Conservation (phyloP, 1,284 basidiomycete species). For the Apiotrichum sp. region DNA sequence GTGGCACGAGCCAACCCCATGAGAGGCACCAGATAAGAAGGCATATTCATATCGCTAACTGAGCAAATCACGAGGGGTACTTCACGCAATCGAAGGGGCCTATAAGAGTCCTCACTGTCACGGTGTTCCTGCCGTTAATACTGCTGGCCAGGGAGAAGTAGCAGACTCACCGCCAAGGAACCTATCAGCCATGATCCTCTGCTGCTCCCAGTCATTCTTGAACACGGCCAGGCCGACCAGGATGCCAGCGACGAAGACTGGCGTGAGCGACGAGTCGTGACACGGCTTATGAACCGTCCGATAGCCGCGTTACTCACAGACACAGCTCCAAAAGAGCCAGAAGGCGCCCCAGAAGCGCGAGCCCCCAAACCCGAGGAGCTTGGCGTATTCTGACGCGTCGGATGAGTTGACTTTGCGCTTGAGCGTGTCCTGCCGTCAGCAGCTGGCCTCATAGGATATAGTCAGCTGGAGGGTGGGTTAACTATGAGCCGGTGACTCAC, state of each 20-base stretch:
- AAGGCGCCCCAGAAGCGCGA: slow-evolving; percentile 62
- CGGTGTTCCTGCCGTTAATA: not conserved
- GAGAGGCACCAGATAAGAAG: too few relatives aligned
- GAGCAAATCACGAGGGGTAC: too few relatives aligned
- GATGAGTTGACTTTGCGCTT: slow-evolving; percentile 83
- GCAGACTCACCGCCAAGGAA: slow-evolving; percentile 34
- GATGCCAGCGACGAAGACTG: slow-evolving; percentile 70
- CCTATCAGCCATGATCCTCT: slow-evolving; percentile 30
- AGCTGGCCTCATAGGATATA: too few relatives aligned
- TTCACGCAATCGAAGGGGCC: too few relatives aligned
- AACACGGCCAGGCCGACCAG: slow-evolving; percentile 79
- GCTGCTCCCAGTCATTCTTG: slow-evolving; percentile 55
- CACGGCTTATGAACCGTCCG: not conserved
- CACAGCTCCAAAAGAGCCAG: slow-evolving; percentile 75
- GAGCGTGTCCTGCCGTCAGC: slow-evolving; percentile 60
- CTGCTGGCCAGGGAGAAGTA: too few relatives aligned
- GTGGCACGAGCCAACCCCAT: too few relatives aligned
- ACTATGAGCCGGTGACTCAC: slow-evolving; percentile 14
- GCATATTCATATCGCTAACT: too few relatives aligned
- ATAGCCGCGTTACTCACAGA: slow-evolving; percentile 48
- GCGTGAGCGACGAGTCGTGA: not conserved
- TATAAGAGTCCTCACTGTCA: not conserved
- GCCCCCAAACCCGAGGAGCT: slow-evolving; percentile 63
- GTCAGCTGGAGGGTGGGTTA: too few relatives aligned
- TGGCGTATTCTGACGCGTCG: slow-evolving; percentile 84